Percentiles rank a stretch among this genome's conserved stretches.
Conservation (phyloP, 2,329 filamentous ascomycete genomes). For the Penicillium sp. region DNA sequence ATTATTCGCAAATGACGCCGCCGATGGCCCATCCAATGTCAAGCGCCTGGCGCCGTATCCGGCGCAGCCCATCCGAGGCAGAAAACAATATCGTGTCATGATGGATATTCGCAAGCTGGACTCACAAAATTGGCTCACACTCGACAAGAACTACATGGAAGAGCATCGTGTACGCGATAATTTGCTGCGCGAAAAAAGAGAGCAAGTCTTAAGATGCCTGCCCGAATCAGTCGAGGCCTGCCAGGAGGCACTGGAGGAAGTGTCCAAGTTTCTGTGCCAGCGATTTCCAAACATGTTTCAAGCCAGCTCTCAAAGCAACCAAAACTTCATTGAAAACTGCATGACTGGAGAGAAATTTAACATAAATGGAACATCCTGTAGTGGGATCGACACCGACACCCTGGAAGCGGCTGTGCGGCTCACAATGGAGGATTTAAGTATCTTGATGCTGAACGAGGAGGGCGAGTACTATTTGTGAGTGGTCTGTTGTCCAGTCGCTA, state of each 20-base stretch:
- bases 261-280: constrained; percentile 50
- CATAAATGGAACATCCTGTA: constrained; percentile 32
- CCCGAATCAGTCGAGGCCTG: constrained; percentile 52
- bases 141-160: constrained; percentile 52
- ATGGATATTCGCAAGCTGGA: constrained; percentile 56
- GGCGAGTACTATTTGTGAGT: constrained; percentile 54
- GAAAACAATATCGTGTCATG: constrained; percentile 47
- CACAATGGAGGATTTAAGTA: constrained; percentile 57
- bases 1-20: constrained; percentile 11
- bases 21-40: constrained; percentile 27
- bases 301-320: constrained; percentile 27
- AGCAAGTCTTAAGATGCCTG: constrained; percentile 51
- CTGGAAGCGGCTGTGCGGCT: constrained; percentile 57
- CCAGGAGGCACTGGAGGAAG: constrained; percentile 52
- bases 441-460: constrained; percentile 52
- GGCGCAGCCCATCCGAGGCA: constrained; percentile 42
- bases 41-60: constrained; percentile 44
- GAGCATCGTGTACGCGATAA: constrained; percentile 48
- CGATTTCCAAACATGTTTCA: constrained; percentile 51
- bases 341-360: constrained; percentile 50
- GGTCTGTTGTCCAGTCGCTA: background rate
- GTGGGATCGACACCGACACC: constrained; percentile 43
- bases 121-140: constrained; percentile 52
- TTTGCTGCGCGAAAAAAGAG: constrained; percentile 44
- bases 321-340: constrained; percentile 46